Evolutionary conservation across 495 filamentous ascomycete genomes (phyloP).

Genomic region (Tetracladium setigerum): DNA sequence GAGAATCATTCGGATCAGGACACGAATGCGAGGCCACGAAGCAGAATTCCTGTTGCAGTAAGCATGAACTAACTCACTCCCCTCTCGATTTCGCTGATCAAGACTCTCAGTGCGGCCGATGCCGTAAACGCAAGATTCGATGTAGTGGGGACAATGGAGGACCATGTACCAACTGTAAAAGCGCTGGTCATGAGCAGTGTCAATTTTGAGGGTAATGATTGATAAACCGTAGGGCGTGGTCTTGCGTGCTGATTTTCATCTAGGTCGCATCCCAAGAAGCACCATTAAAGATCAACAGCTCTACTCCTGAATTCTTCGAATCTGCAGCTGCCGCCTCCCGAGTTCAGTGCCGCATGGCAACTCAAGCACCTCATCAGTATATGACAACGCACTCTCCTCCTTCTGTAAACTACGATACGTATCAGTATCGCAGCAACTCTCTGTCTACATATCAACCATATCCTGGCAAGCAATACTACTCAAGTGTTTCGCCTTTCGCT

Average conservation of each 20-base stretch:
- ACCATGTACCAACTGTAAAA: slow-evolving; percentile 78
- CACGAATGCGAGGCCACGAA: slow-evolving; percentile 26
- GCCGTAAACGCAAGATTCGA: slow-evolving; percentile 90
- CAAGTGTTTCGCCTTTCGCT: slow-evolving; percentile 1
- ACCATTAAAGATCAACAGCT: slow-evolving; percentile 28
- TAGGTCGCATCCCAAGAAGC: slow-evolving; percentile 43
- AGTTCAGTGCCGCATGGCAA: slow-evolving; percentile 24
- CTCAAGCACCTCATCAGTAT: slow-evolving; percentile 20
- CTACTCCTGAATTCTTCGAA: slow-evolving; percentile 32
- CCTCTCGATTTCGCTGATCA: slow-evolving; percentile 11
- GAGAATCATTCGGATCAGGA: slow-evolving; percentile 15
- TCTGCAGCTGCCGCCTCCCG: slow-evolving; percentile 31
- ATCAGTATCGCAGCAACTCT: slow-evolving; percentile 26
- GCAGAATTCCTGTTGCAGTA: slow-evolving; percentile 65
- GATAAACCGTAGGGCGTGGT: not conserved
- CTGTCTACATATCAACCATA: slow-evolving; percentile 27
- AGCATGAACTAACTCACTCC: slow-evolving; percentile 20
- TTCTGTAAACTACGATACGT: slow-evolving; percentile 25
- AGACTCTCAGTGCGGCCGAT: slow-evolving; percentile 74
- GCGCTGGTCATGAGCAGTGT: slow-evolving; percentile 60
- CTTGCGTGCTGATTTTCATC: slow-evolving; percentile 11
- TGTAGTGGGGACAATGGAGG: slow-evolving; percentile 82
- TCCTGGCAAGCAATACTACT: slow-evolving; percentile 24
- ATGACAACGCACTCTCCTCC: slow-evolving; percentile 21
- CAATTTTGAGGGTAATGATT: slow-evolving; percentile 67